Base-by-base conservation (phyloP, 2,329 filamentous ascomycete genomes). In the Didymella lethalis region DNA sequence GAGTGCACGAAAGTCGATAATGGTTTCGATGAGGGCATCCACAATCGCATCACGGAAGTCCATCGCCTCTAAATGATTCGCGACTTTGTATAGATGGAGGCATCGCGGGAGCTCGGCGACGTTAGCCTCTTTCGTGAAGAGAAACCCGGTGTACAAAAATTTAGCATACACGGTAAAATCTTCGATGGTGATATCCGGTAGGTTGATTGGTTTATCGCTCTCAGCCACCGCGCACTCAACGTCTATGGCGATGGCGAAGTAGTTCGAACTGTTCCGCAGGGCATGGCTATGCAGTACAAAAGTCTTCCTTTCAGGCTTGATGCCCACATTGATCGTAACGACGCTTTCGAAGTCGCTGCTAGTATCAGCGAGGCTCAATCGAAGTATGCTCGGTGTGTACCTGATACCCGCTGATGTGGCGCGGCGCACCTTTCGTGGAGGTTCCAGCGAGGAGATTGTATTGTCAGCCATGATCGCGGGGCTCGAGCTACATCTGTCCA, bases 1-100 rank as follows among this genome's bases (percentile, higher is more conserved):
- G 36, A 52, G 28, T 10, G 48, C 44, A 14, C 50, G 40, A 23
- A 47, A 54, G 32, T 55, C 46, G n/a, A 55, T 14, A 10, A 54
- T 28, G 7, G 31, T 51, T 20, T 59, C 56, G 26, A 59, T 50
- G 28, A 55, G 41, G 2, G 56, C 56, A 6, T 59, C 56, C 12
- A 59, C 47, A 16, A 55, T 41, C 16, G 45, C 51, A n/a, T 59
- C 56, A 14, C 45, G 56, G 20, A 59, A 59, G 18, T 43, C 50
- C n/a, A 45, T 28, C 12, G 49, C 51, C 36, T 55, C 48, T 18
- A 59, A 40, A 34, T 48, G 38, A n/a, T 25, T 44, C 10, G 48
- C 55, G 4, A 48, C 44, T 40, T 48, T 53, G 38, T 57, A 57
- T 29, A 57, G 25, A 23, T 48, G 48, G 11, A 57, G 23, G 38